Conservation (phyloP, 2,329 filamentous ascomycete species). For the Ceratocystis colombiana region DNA sequence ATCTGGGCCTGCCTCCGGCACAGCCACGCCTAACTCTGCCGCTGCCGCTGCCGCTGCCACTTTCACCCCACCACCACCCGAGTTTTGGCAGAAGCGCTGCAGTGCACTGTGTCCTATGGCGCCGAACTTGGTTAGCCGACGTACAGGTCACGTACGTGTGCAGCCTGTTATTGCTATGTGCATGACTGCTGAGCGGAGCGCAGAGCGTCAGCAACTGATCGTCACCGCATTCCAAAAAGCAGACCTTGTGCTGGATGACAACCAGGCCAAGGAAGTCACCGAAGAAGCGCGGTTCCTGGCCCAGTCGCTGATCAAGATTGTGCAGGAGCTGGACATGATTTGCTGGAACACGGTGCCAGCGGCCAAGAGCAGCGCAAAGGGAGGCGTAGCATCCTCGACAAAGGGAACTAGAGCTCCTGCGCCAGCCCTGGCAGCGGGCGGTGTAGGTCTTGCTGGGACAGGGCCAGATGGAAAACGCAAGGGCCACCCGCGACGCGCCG, state of each 20-base stretch:
- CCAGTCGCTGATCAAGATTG: conserved; percentile 11
- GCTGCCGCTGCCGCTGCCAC: background rate
- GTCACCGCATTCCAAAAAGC: background rate
- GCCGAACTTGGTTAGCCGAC: conserved; percentile 4
- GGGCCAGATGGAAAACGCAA: conserved; percentile 12
- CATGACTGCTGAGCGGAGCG: background rate
- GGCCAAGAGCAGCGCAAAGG: background rate
- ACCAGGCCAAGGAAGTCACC: background rate
- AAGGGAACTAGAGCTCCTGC: background rate
- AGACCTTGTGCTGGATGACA: background rate
- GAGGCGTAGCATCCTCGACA: background rate
- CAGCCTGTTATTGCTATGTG: conserved; percentile 14
- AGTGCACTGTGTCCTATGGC: conserved; percentile 12
- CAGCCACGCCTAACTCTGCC: background rate
- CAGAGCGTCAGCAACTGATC: conserved; percentile 7
- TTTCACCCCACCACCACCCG: background rate
- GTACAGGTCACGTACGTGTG: background rate
- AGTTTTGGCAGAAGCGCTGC: conserved; percentile 23
- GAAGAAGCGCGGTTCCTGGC: conserved; percentile 16
- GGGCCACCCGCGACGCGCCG: conserved; percentile 19
- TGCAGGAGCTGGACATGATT: conserved; percentile 23
- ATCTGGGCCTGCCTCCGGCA: background rate
- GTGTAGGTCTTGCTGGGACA: background rate
- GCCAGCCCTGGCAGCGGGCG: background rate
- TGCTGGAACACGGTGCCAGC: conserved; percentile 4